phyloP scores from a whole-genome alignment of 1,284 basidiomycete genomes.

The Malassezia globosa region DNA sequence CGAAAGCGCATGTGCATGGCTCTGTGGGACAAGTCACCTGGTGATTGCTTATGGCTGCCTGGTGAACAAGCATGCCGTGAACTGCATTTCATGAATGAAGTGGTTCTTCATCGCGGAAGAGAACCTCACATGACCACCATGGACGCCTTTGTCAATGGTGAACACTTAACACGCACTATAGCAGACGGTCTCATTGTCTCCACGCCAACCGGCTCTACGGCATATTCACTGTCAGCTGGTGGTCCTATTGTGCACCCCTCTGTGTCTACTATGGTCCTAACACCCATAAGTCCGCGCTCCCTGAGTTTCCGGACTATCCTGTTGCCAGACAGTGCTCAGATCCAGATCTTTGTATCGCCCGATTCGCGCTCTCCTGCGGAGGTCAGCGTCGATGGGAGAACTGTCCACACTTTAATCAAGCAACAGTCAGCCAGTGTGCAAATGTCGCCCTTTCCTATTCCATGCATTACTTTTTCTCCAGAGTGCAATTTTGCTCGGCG shows the following conservation, averaged over 20 bases:
- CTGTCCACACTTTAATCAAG: slow-evolving; percentile 65
- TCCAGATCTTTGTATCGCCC: slow-evolving; percentile 70
- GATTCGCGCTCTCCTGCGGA: slow-evolving; percentile 74
- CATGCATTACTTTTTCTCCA: slow-evolving; percentile 52
- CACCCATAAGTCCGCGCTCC: slow-evolving; percentile 86
- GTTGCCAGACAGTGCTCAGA: slow-evolving; percentile 67
- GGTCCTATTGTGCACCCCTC: slow-evolving; percentile 93
- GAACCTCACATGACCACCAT: slow-evolving; percentile 86
- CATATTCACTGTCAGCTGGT: slow-evolving; percentile 88
- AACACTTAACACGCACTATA: slow-evolving; percentile 82
- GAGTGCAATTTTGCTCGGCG: background rate
- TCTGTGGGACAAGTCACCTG: slow-evolving; percentile 5
- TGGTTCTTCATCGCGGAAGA: slow-evolving; percentile 78
- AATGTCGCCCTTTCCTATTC: slow-evolving; percentile 77
- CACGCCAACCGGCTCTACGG: slow-evolving; percentile 91
- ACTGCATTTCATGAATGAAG: slow-evolving; percentile 96
- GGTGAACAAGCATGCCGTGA: slow-evolving; percentile 50
- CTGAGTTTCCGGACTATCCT: slow-evolving; percentile 84
- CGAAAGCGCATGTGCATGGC: slow-evolving; percentile 25
- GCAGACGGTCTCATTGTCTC: slow-evolving; percentile 85
- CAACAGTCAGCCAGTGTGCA: slow-evolving; percentile 75
- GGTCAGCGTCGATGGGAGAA: slow-evolving; percentile 82
- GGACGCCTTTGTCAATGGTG: slow-evolving; percentile 86
- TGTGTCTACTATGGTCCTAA: slow-evolving; percentile 74
- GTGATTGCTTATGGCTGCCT: slow-evolving; percentile 8